A percentile compares a stretch with the other conserved stretches of the same genome.
Evolutionary conservation across 306 rosid genomes (phyloP).

Genomic region (Vigna angularis): DNA sequence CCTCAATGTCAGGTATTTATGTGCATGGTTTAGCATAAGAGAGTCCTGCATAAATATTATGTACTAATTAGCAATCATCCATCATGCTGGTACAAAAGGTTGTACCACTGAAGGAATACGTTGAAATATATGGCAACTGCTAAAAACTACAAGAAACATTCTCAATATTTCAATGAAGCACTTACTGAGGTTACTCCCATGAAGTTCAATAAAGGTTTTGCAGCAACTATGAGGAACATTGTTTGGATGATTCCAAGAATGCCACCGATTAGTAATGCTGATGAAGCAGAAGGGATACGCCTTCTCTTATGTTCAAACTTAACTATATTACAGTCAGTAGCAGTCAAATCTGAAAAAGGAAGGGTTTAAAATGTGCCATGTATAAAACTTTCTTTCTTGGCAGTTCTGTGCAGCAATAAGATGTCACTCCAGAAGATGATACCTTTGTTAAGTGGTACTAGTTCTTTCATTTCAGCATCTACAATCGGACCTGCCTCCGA

Average conservation of each 20-base stretch:
- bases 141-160: background rate
- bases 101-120: background rate
- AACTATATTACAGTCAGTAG: constrained; percentile 44
- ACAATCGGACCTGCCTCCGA: constrained; percentile 46
- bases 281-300: constrained; percentile 79
- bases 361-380: constrained; percentile 21
- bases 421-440: constrained; percentile 19
- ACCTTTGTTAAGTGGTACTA: constrained; percentile 59
- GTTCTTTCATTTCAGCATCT: constrained; percentile 49
- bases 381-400: background rate
- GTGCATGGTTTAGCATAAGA: constrained; percentile 68
- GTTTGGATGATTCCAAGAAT: constrained; percentile 76
- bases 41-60: constrained; percentile 66
- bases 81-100: constrained; percentile 18
- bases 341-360: constrained; percentile 40
- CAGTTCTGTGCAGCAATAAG: background rate
- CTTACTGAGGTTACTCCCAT: constrained; percentile 80
- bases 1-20: constrained; percentile 69
- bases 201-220: constrained; percentile 70
- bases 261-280: constrained; percentile 78
- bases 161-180: constrained; percentile 23
- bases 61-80: constrained; percentile 9
- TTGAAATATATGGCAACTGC: constrained; percentile 17
- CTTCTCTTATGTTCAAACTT: constrained; percentile 50
- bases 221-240: constrained; percentile 65